phyloP scores from a whole-genome alignment of 2,329 filamentous ascomycete species.

The Zymoseptoria ardabiliae region DNA sequence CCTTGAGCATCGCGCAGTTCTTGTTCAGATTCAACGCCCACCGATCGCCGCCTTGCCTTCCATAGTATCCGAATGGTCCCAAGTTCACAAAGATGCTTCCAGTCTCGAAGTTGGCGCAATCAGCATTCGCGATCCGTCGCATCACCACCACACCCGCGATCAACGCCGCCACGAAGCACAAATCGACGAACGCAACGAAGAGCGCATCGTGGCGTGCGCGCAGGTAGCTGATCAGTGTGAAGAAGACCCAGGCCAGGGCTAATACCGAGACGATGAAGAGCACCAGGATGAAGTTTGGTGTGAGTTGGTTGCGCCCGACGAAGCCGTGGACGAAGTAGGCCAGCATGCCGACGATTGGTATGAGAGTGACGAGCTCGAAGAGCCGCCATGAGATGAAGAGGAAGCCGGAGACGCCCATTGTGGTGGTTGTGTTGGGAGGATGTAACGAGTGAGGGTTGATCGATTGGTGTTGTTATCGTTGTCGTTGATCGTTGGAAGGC shows the following conservation, averaged over 20 bases:
- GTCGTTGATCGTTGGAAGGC: background rate
- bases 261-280: constrained; percentile 59
- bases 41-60: constrained; percentile 30
- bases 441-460: background rate
- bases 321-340: constrained; percentile 57
- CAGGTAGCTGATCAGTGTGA: constrained; percentile 53
- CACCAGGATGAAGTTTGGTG: constrained; percentile 53
- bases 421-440: background rate
- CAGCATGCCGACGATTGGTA: constrained; percentile 57
- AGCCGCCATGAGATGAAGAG: constrained; percentile 57
- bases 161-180: constrained; percentile 56
- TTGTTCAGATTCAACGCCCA: constrained; percentile 57
- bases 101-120: constrained; percentile 57
- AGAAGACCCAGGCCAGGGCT: constrained; percentile 53
- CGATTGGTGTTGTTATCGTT: background rate
- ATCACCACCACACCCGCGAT: constrained; percentile 54
- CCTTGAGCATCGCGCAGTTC: constrained; percentile 87
- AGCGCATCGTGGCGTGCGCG: constrained; percentile 51
- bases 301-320: constrained; percentile 50
- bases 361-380: constrained; percentile 54
- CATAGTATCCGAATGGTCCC: constrained; percentile 25
- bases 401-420: constrained; percentile 46
- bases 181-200: constrained; percentile 56
- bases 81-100: constrained; percentile 40
- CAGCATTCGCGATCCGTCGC: constrained; percentile 49